These are phyloP conservation scores for Vitis rotundifolia DNA, from an alignment of 164 flowering plant genomes.

Conservation along the genomic window DNA sequence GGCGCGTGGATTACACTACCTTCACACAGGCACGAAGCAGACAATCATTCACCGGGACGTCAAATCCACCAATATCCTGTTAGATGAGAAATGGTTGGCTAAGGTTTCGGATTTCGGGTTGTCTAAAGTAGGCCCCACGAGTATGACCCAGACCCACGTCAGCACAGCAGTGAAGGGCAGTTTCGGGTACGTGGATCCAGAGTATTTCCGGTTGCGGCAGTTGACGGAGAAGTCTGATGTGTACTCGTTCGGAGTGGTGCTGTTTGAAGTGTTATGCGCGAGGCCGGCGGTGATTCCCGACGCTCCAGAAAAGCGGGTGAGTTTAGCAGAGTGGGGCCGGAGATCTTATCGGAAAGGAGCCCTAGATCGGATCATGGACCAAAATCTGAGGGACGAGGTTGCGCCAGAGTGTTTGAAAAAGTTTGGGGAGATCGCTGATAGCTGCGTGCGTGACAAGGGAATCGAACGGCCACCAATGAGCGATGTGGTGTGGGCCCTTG, in stretches of 20 bases:
- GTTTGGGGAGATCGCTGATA: slow-evolving; percentile 21
- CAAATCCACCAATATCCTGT: slow-evolving; percentile 33
- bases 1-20: slow-evolving; percentile 33
- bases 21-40: slow-evolving; percentile 31
- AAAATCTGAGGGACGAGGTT: slow-evolving; percentile 30
- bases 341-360: slow-evolving; percentile 24
- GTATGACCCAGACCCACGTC: slow-evolving; percentile 15
- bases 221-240: slow-evolving; percentile 33
- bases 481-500: slow-evolving; percentile 33
- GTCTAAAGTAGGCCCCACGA: slow-evolving; percentile 20
- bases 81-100: slow-evolving; percentile 38
- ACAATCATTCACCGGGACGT: slow-evolving; percentile 39
- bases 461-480: slow-evolving; percentile 44
- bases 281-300: slow-evolving; percentile 7
- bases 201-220: slow-evolving; percentile 15
- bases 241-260: slow-evolving; percentile 39
- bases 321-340: slow-evolving; percentile 38
- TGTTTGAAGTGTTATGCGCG: slow-evolving; percentile 32
- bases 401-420: slow-evolving; percentile 34
- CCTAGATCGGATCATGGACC: slow-evolving; percentile 33
- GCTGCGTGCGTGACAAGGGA: slow-evolving; percentile 33
- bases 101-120: slow-evolving; percentile 44
- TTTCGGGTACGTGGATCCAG: slow-evolving; percentile 31
- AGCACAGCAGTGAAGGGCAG: slow-evolving; percentile 31
- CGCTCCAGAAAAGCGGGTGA: slow-evolving; percentile 11